These are phyloP conservation scores for Candida vaughaniae DNA, from an alignment of 805 yeast species.

Conservation along the genomic window DNA sequence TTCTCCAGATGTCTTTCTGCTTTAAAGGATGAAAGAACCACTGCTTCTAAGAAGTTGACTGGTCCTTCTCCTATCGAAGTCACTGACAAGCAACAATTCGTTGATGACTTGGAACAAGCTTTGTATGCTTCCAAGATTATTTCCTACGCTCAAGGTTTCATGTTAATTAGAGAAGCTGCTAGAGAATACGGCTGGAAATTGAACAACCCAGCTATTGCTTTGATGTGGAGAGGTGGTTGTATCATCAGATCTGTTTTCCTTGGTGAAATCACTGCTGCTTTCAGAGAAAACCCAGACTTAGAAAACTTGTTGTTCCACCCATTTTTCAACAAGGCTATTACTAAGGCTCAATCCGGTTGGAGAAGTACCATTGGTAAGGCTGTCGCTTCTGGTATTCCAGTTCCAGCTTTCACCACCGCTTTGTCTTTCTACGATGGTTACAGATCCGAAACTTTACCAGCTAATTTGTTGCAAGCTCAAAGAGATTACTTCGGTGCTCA, in stretches of 20 bases:
- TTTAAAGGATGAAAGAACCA: slow-evolving; percentile 83
- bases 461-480: slow-evolving; percentile 98
- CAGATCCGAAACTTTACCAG: slow-evolving; percentile 94
- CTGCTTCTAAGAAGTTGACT: slow-evolving; percentile 73
- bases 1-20: slow-evolving; percentile 95
- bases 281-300: slow-evolving; percentile 87
- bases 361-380: slow-evolving; percentile 82
- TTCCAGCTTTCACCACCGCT: slow-evolving; percentile 97
- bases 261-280: slow-evolving; percentile 95
- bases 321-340: slow-evolving; percentile 88
- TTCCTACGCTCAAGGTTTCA: slow-evolving; percentile 99
- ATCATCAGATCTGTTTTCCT: slow-evolving; percentile 98
- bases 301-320: slow-evolving; percentile 95
- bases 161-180: slow-evolving; percentile 98
- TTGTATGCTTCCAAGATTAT: slow-evolving; percentile 97
- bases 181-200: slow-evolving; percentile 95
- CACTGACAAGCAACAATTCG: slow-evolving; percentile 77
- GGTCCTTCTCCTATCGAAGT: slow-evolving; percentile 68
- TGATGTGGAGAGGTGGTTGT: slow-evolving; percentile 99
- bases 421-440: slow-evolving; percentile 97
- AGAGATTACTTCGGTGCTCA: slow-evolving; percentile 99
- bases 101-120: slow-evolving; percentile 96
- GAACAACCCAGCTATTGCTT: slow-evolving; percentile 97
- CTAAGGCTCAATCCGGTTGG: slow-evolving; percentile 95
- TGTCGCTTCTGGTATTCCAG: slow-evolving; percentile 86